These are phyloP conservation scores for Marasmius tenuissimus DNA, from an alignment of 1,284 basidiomycete genomes.

Conservation along the genomic window DNA sequence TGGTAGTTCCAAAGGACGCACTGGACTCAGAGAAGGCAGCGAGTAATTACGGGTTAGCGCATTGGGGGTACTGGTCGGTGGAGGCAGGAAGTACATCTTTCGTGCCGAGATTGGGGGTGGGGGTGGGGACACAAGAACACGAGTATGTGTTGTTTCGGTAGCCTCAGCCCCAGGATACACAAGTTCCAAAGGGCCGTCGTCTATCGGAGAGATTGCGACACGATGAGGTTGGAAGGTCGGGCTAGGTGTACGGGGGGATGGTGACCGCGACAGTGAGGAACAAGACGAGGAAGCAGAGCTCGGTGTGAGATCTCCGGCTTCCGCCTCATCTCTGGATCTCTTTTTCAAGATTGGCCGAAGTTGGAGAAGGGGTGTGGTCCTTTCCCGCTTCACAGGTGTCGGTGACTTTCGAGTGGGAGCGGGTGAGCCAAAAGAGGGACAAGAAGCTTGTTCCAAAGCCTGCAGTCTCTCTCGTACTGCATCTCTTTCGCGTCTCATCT, in stretches of 20 bases:
- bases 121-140: constrained; percentile 3
- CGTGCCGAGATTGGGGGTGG: constrained; percentile 9
- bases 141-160: background rate
- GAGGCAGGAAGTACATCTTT: background rate
- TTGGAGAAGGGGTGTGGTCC: background rate
- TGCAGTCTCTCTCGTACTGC: constrained; percentile 1
- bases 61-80: background rate
- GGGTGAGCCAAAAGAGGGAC: background rate
- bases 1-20: background rate
- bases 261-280: background rate
- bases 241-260: background rate
- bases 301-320: background rate
- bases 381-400: background rate
- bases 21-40: background rate
- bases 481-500: constrained; percentile 12
- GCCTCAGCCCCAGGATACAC: background rate
- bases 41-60: background rate
- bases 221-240: background rate
- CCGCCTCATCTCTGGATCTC: background rate
- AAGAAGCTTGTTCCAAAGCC: background rate
- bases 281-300: constrained; percentile 1
- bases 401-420: background rate
- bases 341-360: background rate
- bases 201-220: background rate
- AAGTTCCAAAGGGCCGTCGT: background rate